Percentiles rank a stretch among this genome's conserved stretches.
phyloP scores from a whole-genome alignment of 169 alveolate genomes.

The Cryptosporidium sp. region DNA sequence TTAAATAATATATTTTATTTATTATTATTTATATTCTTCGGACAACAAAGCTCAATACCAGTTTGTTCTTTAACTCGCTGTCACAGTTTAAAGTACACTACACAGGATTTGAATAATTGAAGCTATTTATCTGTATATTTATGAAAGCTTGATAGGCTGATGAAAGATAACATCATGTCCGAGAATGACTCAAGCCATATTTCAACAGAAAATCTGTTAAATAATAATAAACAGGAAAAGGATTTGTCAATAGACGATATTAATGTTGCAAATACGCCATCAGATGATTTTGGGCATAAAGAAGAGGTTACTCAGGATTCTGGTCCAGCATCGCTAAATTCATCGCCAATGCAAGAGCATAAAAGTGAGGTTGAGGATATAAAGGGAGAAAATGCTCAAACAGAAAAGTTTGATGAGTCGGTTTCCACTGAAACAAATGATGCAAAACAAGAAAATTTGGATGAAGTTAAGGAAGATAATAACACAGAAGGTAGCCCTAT shows the following conservation, averaged over 20 bases:
- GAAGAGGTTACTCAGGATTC: background rate
- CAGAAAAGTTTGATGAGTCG: background rate
- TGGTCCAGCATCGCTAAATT: background rate
- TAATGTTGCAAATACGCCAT: background rate
- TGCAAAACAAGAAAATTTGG: background rate
- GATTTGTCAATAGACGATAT: background rate
- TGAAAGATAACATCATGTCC: background rate
- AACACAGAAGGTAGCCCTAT: background rate
- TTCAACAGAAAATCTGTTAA: conserved; percentile 12
- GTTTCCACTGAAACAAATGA: background rate
- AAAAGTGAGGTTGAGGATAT: background rate
- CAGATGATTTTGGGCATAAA: background rate
- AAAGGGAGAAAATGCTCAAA: background rate
- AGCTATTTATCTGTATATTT: background rate
- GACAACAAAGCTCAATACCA: background rate
- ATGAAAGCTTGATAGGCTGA: conserved; percentile 9
- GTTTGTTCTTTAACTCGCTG: background rate
- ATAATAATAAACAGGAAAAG: background rate
- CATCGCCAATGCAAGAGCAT: background rate
- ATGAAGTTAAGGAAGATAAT: background rate
- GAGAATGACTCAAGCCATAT: background rate
- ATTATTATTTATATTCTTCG: background rate
- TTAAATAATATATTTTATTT: background rate
- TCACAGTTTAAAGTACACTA: background rate
- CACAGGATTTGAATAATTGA: background rate